Base-by-base conservation (phyloP, 2,329 filamentous ascomycete species). In the Fusarium irregulare region DNA sequence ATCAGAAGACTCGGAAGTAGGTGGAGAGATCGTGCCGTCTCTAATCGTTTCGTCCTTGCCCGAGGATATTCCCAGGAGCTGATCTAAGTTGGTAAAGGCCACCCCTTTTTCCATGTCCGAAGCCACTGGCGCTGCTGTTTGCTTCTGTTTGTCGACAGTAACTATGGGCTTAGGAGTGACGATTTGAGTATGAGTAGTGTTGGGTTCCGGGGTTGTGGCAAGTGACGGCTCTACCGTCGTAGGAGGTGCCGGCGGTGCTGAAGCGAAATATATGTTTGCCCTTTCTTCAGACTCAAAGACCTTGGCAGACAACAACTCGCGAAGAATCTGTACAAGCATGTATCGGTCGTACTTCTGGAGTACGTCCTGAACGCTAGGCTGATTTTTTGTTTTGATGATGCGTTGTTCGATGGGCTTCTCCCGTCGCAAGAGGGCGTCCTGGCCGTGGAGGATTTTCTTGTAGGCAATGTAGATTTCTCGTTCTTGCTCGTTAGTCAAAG, bases 141-240 rank as follows among this genome's bases (percentile, higher is more conserved):
- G 12, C 12, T 30, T 30, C 1, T 30, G 28, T 13, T 1, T 13
- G 2, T 30, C 28, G 28, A 3, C 5, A 12, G 3, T 13, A 1
- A 30, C 28, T 1, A 6, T 30, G 28, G 28, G 28, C 6, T 30
- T 30, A 6, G 12, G 12, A 30, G 28, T 28, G 27, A 12, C 27
- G 27, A 28, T 28, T 6, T 12, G 27, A 28, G 27, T 28, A 6
- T 12, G 27, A 28, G 27, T 28, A 2, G 27, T 28, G 27, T 28
- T 6, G 11, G 1, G 27, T 28, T 28, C 4, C 1, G 27, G 27
- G 27, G 27, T 28, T 1, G 27, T 28, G 7, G 27, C 11, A 28
- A 5, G 27, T 13, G 12, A 13, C 5, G 28, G 4, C 12, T 21
- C 21, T 21, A 21, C 21, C 4, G 21, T 21, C 21, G 21, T 23